Base-by-base conservation (phyloP, 768 basidiomycete genomes). In the Trametes maxima region DNA sequence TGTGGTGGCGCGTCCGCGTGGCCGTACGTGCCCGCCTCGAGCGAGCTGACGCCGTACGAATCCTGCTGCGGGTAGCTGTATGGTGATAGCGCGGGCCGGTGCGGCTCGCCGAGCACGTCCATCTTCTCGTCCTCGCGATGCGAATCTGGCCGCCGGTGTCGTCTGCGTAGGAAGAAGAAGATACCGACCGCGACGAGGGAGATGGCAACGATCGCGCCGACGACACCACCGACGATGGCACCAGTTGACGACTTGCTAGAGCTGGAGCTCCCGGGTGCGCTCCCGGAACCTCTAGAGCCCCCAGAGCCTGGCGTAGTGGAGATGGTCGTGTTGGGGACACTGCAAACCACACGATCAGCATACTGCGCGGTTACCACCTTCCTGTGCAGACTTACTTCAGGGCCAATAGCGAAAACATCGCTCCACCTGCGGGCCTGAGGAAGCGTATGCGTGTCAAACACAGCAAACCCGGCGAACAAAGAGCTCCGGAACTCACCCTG, bases 351-450 rank as follows among this genome's bases (percentile, higher is more conserved):
- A 13, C 3, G 6, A 21, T 45, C 19, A 54, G 54, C 33, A 11
- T 21, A 25, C 21, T 54, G 40, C 40, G 47, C n/a, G 14, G 47
- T 50, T 3, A 12, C 24, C 3, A 48, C 6, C 11, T 37, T 6
- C 2, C 3, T 25, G 44, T 8, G 7, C 44, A 36, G 22, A 47
- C 64, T 43, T 36, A 65, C 64, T 37, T 59, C 53, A 65, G 16
- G 1, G 64, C 64, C 19, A 65, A 28, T 5, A 59, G 42, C 16
- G 64, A 52, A 55, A 54, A 65, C 57, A 65, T 33, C 11, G 45
- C 64, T 16, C 64, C 64, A 7, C 48, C 45, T 25, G 56, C 57
- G 16, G 64, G 64, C 8, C 64, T 65, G 43, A 19, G 17, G 1
- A 28, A 14, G n/a, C n/a, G 17, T 0, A 22, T 16, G 11, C 19